Conservation (phyloP, 306 rosid species). For the Canavalia ensiformis region DNA sequence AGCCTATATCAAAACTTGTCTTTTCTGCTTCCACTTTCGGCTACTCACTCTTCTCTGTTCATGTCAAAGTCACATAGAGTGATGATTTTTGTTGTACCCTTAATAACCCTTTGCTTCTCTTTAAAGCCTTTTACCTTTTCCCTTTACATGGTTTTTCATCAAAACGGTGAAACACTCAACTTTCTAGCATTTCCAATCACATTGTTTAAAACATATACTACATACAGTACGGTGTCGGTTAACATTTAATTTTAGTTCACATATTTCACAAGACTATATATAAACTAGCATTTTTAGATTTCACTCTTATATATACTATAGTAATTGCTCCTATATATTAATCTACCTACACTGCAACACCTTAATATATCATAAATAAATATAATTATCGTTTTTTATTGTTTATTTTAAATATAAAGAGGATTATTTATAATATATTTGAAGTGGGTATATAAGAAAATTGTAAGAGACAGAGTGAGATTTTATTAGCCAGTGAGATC, state of each 20-base stretch:
- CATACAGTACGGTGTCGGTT: conserved; percentile 22
- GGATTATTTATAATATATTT: too few relatives aligned
- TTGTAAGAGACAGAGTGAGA: conserved; percentile 16
- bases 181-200: conserved; percentile 51
- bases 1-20: conserved; percentile 40
- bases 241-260: conserved; percentile 31
- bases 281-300: too few relatives aligned
- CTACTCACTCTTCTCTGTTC: conserved; percentile 52
- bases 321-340: too few relatives aligned
- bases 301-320: too few relatives aligned
- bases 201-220: conserved; percentile 32
- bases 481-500: conserved; percentile 29
- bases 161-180: conserved; percentile 50
- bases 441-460: background rate
- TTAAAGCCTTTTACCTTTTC: conserved; percentile 37
- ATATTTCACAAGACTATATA: conserved; percentile 29
- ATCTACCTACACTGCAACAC: too few relatives aligned
- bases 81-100: conserved; percentile 10
- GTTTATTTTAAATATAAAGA: too few relatives aligned
- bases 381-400: too few relatives aligned
- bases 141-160: conserved; percentile 34
- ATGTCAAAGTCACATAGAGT: conserved; percentile 39
- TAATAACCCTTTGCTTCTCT: conserved; percentile 35
- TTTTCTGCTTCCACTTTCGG: conserved; percentile 56
- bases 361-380: too few relatives aligned